Base-by-base conservation (phyloP, 2,329 filamentous ascomycete genomes). In the Trichophaea hybrida region DNA sequence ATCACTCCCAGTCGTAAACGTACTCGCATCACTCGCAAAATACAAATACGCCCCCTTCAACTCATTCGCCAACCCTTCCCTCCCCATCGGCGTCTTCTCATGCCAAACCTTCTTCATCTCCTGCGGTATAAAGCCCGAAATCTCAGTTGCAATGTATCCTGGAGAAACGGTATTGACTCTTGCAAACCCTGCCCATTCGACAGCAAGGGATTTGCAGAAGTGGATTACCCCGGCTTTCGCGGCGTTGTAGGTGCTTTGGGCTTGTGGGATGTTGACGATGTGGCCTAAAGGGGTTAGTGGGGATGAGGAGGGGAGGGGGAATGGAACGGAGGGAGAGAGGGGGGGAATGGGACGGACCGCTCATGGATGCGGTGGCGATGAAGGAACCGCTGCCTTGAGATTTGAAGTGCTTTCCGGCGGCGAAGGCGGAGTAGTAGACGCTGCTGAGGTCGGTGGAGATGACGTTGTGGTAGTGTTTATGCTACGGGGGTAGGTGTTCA, bases 11-110 rank as follows among this genome's bases (percentile, higher is more conserved):
- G 87, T 94, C 15, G 84, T 88, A 73, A 88, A 94, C 57, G 82
- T 86, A n/a, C 84, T 80, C 3, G 87, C 87, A 72, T 94, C 87
- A 12, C 83, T 87, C 15, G 86, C 85, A 59, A 94, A 76, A 72
- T 89, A 93, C 52, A 94, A 73, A 71, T 86, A 94, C 15, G 84
- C 84, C 17, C 86, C 88, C 75, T 91, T 90, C 67, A 94, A 76
- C 75, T 94, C 88, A 61, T 81, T 79, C 2, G 80, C 75, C 65
- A 82, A 76, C 7, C 84, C 88, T 69, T 89, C 84, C 65, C 88
- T 79, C 52, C 81, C 85, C 82, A 93, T 85, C 7, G 86, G 86
- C 44, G 84, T 90, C 78, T 86, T 90, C 69, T 82, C 80, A 70
- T 80, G 82, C 84, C 86, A 90, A 60, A 85, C 76, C 49, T 79